Percentiles rank a stretch among this genome's conserved stretches.
These are phyloP conservation scores for Wickerhamomyces kurtzmanii DNA, from an alignment of 805 yeast species.

Conservation along the genomic window DNA sequence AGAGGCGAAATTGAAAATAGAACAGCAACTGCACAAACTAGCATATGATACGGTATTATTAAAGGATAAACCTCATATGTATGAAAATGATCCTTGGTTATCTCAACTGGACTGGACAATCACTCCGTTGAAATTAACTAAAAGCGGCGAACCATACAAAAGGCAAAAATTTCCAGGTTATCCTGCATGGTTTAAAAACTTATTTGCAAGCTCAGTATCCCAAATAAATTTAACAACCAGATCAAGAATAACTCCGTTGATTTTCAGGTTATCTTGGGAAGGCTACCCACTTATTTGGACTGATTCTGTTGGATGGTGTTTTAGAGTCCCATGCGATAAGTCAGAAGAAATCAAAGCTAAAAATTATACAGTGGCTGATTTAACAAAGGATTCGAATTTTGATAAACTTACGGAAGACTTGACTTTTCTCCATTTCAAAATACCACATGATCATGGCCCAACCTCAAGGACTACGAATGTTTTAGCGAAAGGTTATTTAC, in stretches of 20 bases:
- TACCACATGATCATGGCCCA: slow-evolving; percentile 88
- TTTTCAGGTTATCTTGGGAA: slow-evolving; percentile 79
- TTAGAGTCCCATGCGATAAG: slow-evolving; percentile 37
- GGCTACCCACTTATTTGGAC: slow-evolving; percentile 77
- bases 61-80: slow-evolving; percentile 30
- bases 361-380: slow-evolving; percentile 22
- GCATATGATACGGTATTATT: slow-evolving; percentile 48
- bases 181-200: slow-evolving; percentile 86
- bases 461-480: slow-evolving; percentile 61
- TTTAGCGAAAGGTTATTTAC: slow-evolving; percentile 65
- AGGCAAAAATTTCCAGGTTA: slow-evolving; percentile 79
- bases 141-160: slow-evolving; percentile 59
- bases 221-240: slow-evolving; percentile 57
- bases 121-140: slow-evolving; percentile 47
- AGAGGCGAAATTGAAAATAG: slow-evolving; percentile 45
- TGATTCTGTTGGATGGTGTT: slow-evolving; percentile 81
- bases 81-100: slow-evolving; percentile 75
- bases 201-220: slow-evolving; percentile 27
- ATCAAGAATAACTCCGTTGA: slow-evolving; percentile 65
- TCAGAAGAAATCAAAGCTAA: slow-evolving; percentile 20
- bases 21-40: slow-evolving; percentile 42
- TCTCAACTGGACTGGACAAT: slow-evolving; percentile 83
- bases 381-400: slow-evolving; percentile 5
- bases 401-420: slow-evolving; percentile 3
- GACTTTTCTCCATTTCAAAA: slow-evolving; percentile 35